Evolutionary conservation across 2,329 filamentous ascomycete species (phyloP), one percentile per base, ranked within the genome.

Genomic region (Cyphellophora europaea): DNA sequence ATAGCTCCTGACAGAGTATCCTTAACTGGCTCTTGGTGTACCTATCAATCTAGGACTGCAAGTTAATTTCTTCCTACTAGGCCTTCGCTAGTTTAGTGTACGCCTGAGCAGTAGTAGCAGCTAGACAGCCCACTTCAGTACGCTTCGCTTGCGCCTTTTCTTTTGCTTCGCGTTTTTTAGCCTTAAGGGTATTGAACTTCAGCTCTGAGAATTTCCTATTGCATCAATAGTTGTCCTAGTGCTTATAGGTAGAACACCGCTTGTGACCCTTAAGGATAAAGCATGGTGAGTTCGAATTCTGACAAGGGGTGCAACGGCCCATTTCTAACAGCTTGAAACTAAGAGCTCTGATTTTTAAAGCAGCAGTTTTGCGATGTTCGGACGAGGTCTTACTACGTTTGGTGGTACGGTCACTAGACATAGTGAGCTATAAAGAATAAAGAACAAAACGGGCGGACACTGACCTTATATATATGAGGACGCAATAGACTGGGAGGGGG

Each of bases 401-500:
- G 21, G 8, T 25, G 8, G n/a, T 8, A 25, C 21, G n/a, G 8
- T 25, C 21, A 25, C n/a, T 25, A 8, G 8, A 25, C n/a, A 25
- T 25, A 25, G 21, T 25, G 21, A 25, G 21, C 21, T 25, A 25
- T 25, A 25, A n/a, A n/a, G n/a, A 25, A 25, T 8, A n/a, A 25
- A 25, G 21, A 25, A 25, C 8, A 25, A n/a, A 25, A 25, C 21
- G 21, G 21, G 21, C 8, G 21, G n/a, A 8, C 8, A 25, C 21
- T n/a, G 8, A 25, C n/a, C 21, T 25, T 25, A 25, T 8, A n/a
- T 25, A 25, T n/a, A 8, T 25, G 21, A 8, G 21, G 21, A 25
- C 21, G n/a, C 21, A 25, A 25, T 8, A 25, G n/a, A 25, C 8
- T 25, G n/a, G 21, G 21, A 25, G 21, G 21, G 21, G 21, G 21